phyloP scores from a whole-genome alignment of 2,329 filamentous ascomycete species.

The Blastomyces emzantsi region DNA sequence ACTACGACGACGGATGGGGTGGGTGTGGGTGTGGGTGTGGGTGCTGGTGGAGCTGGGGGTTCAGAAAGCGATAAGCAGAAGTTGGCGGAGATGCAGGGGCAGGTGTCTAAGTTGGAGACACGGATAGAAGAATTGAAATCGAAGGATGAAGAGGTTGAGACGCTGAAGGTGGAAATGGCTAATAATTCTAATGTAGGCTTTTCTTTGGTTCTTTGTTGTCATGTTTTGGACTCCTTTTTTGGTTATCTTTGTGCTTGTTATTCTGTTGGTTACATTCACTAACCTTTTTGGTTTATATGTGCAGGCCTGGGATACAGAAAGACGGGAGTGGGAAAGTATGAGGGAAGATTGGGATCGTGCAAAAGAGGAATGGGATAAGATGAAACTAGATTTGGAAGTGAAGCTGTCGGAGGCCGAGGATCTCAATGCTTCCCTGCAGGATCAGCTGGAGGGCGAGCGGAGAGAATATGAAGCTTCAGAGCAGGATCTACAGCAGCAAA shows the following conservation, averaged over 20 bases:
- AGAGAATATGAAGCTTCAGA: constrained; percentile 58
- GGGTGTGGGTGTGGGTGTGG: background rate
- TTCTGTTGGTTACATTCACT: constrained; percentile 6
- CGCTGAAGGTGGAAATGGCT: constrained; percentile 51
- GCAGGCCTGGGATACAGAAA: constrained; percentile 50
- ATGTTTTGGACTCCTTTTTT: constrained; percentile 7
- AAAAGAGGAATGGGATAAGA: constrained; percentile 48
- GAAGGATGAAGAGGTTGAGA: constrained; percentile 62
- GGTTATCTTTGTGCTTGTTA: background rate
- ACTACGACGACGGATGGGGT: constrained; percentile 39
- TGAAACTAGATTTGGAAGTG: constrained; percentile 59
- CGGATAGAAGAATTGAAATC: constrained; percentile 61
- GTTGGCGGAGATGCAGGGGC: constrained; percentile 68
- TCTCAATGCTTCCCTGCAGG: constrained; percentile 68
- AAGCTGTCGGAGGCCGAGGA: constrained; percentile 65
- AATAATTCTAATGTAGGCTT: constrained; percentile 37
- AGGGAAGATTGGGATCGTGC: constrained; percentile 55
- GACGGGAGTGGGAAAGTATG: constrained; percentile 55
- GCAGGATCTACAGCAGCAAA: constrained; percentile 53
- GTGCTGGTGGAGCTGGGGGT: constrained; percentile 10
- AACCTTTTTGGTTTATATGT: constrained; percentile 10
- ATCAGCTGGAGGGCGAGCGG: constrained; percentile 66
- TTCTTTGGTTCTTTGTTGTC: constrained; percentile 7
- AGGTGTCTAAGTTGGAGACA: constrained; percentile 64
- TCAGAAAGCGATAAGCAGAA: constrained; percentile 59